Evolutionary conservation across 257 asterid genomes (phyloP), one percentile per base, ranked within the genome.

Genomic region (Orobanche coerulescens): DNA sequence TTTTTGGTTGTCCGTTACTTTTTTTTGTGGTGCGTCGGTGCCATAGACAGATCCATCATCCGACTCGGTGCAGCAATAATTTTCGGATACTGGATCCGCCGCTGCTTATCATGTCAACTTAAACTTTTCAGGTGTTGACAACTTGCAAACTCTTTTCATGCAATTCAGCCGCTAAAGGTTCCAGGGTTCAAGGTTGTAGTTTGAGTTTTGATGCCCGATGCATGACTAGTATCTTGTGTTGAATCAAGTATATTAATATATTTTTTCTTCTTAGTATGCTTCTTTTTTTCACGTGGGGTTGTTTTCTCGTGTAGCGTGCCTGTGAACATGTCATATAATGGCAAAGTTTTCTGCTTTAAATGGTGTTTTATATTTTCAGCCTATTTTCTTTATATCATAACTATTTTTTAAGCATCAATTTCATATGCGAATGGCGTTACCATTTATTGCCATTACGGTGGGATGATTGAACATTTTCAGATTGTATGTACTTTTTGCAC

Each of bases 161-260:
- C 97, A 61, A 76, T 93, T 71, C 99, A 93, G 79, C 99, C 99
- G 55, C 92, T 85, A 64, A 89, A 86, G 78, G 77, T 89, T 77
- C 95, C 99, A 62, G 97, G 94, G 47, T 93, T 93, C 88, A 84
- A 97, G 99, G 83, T 56, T 43, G 78, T 62, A 12, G n/a, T n/a
- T n/a, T n/a, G n/a, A n/a, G n/a, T n/a, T 39, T 58, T 54, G 6
- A 49, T 54, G 12, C 52, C 10, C 25, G 6, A n/a, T n/a, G 20
- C 42, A 58, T 33, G 23, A 18, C 50, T 31, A 15, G 24, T 71
- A 25, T 31, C 3, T 51, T 8, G 3, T 43, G 4, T 26, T 20
- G n/a, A 25, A 10, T 62, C n/a, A 15, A 25, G 36, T 44, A 19
- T 43, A 14, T 25, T 61, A 43, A 36, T 20, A 33, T 36, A 19